Percentiles rank a stretch among this genome's conserved stretches.
Conservation (phyloP, 2,329 filamentous ascomycete genomes). For the Ophiostoma australiae region DNA sequence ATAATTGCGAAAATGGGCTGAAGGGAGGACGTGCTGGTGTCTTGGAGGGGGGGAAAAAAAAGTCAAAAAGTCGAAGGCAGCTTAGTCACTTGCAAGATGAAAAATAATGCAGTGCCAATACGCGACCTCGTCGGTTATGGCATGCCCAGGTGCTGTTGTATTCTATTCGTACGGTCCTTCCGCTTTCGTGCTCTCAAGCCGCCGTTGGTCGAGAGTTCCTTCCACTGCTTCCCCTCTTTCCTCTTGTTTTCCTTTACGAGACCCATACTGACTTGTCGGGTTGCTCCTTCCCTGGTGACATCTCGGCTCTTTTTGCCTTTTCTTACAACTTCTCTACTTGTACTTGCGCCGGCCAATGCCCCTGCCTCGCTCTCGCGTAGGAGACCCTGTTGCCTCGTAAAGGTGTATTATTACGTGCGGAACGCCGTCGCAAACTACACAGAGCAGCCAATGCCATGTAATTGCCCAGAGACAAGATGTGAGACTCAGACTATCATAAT, state of each 20-base stretch:
- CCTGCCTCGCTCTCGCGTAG: neutral
- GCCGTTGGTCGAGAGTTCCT: neutral
- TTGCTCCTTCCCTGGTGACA: constrained; percentile 6
- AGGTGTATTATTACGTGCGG: neutral
- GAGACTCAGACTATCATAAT: neutral
- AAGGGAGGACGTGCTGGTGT: neutral
- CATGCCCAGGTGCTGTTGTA: neutral
- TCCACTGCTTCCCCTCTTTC: constrained; percentile 1
- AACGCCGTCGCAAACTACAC: neutral
- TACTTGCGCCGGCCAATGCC: neutral
- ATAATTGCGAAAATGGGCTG: neutral
- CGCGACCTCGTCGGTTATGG: neutral
- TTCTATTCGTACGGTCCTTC: neutral
- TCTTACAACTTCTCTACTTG: neutral
- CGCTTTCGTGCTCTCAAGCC: neutral
- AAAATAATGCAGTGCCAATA: neutral
- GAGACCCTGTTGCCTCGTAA: no score
- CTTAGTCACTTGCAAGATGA: neutral
- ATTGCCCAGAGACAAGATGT: neutral
- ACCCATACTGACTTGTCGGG: neutral
- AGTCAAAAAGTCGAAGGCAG: neutral
- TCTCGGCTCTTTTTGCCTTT: constrained; percentile 4
- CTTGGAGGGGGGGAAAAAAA: constrained; percentile 15
- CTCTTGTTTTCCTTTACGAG: neutral
- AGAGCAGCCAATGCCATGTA: neutral